These are phyloP conservation scores for Neoascochyta sp. DNA, from an alignment of 2,329 filamentous ascomycete genomes.

Conservation along the genomic window DNA sequence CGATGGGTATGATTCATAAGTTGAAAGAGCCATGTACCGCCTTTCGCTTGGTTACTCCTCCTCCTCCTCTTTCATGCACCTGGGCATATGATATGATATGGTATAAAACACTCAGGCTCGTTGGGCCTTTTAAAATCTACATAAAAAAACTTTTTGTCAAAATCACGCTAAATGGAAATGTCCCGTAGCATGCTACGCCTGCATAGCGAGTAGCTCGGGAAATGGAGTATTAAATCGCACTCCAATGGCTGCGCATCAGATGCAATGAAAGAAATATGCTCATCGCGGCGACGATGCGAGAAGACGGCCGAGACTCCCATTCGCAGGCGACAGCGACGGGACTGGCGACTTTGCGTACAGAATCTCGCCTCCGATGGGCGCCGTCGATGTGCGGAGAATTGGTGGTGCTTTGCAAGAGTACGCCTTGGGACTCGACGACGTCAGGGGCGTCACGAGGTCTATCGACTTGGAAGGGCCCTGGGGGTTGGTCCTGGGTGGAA, in stretches of 20 bases:
- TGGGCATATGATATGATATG: no score
- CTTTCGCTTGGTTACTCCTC: no score
- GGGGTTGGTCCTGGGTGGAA: conserved; percentile 38
- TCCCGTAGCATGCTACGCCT: conserved; percentile 10
- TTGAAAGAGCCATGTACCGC: no score
- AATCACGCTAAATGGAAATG: conserved; percentile 5
- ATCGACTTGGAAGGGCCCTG: conserved; percentile 42
- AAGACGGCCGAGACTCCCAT: conserved; percentile 38
- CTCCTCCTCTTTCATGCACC: no score
- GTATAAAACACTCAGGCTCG: no score
- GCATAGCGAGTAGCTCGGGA: conserved; percentile 8
- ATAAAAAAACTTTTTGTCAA: no score
- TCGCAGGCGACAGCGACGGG: conserved; percentile 30
- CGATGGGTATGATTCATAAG: no score
- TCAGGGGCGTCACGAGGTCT: conserved; percentile 45
- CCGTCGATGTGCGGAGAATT: conserved; percentile 31
- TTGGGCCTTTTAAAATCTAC: no score
- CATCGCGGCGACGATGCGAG: conserved; percentile 27
- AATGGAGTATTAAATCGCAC: conserved; percentile 5
- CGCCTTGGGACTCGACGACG: conserved; percentile 31
- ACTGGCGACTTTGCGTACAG: conserved; percentile 36
- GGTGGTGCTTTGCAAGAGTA: conserved; percentile 36
- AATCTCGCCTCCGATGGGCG: conserved; percentile 37
- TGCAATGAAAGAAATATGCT: conserved; percentile 1
- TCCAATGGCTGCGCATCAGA: background rate